Evolutionary conservation across 1,284 basidiomycete species (phyloP), one percentile per base, ranked within the genome.

Genomic region (Pseudozyma hubeiensis): DNA sequence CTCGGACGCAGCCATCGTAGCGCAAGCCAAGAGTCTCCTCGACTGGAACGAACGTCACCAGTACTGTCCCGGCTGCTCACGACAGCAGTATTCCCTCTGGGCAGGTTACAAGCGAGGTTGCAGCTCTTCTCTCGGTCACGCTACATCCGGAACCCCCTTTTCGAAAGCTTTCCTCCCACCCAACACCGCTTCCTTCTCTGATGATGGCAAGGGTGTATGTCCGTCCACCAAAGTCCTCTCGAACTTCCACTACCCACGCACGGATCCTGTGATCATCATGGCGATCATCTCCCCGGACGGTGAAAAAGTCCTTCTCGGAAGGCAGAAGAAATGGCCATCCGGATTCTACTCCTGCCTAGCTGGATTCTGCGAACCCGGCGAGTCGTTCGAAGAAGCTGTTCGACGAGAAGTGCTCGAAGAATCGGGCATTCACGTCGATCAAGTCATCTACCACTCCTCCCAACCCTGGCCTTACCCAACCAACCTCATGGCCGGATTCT

Each of bases 31-130:
- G 44, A 65, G 62, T 4, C 47, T 84, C 40, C 24, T 84, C 40
- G 82, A 84, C 49, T 84, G 82, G 82, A 83, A 82, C 56, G 81
- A 83, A 55, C 61, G 81, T 1, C 64, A 75, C 43, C 78, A 93
- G 90, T 97, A 92, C 86, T 99, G 96, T 82, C 89, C 94, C 1
- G 90, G 89, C 0, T 98, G 96, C 84, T 93, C 94, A 1, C 89
- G 90, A 0, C 88, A 88, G 4, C 90, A 91, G 1, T 93, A 94
- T 82, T 92, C 93, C 0, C 88, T 93, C 70, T 98, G 95, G 94
- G 93, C 90, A 5, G 96, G 96, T 0, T 98, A 94, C 93, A 99
- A 99, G 85, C 86, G 94, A 5, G 88, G 89, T 7, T 99, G 96
- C 48, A 46, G 58, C n/a, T 76, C 73, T 0, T 56, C 66, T 1